Base-by-base conservation (phyloP, 768 basidiomycete genomes). In the Leccinum fibrillosum region DNA sequence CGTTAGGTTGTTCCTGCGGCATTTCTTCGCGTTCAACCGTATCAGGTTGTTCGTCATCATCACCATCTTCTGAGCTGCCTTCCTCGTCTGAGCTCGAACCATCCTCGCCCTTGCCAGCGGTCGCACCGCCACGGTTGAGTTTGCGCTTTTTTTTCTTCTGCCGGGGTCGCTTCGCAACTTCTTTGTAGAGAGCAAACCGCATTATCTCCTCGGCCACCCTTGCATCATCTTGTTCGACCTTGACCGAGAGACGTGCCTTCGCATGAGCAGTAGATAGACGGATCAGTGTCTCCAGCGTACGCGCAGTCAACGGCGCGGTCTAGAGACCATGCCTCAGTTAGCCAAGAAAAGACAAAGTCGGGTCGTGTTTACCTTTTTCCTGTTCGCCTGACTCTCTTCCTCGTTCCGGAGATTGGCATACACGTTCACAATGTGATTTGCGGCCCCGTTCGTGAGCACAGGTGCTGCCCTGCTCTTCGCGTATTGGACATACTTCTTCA, bases 401-500 rank as follows among this genome's bases (percentile, higher is more conserved):
- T 97, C 93, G 72, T 98, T 98, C 55, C 97, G 81, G 64, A 99
- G 80, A 52, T 81, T 88, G 50, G 94, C 88, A 74, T 98, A 99
- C 37, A 95, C 90, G 50, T 90, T 84, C 42, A 96, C 90, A 61
- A 99, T 98, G 72, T 88, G 83, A 71, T 97, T 94, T 56, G 95
- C 93, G 5, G 97, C 97, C 42, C 91, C 94, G 70, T 94, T 89
- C 7, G 92, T 96, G 62, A 98, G 76, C 23, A 82, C 85, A 2
- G 97, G 97, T 57, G 89, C 82, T 17, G 86, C 81, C 66, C 89
- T 86, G 74, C 85, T 90, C 76, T 98, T 98, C 45, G 96, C 91
- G 66, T 98, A 98, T 74, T 98, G 96, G 57, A 99, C 90, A 66
- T 95, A 98, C 75, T 98, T 98, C 77, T 99, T 99, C 71, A 99